phyloP scores from a whole-genome alignment of 2,329 filamentous ascomycete species.

The Rutstroemia sp. region DNA sequence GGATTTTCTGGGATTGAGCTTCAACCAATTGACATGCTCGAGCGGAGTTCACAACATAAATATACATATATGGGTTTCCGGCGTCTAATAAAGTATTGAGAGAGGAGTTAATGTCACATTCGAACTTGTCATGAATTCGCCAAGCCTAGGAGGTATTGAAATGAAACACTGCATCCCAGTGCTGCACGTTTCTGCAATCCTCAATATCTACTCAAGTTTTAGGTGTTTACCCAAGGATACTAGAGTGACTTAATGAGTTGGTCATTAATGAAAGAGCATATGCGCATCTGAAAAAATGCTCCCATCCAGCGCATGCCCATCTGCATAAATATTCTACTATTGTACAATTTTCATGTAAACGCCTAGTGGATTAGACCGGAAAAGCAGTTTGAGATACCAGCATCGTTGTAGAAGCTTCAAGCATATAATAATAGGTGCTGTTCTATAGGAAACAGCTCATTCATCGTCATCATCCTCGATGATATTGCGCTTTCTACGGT shows the following conservation, averaged over 20 bases:
- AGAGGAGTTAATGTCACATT: not conserved
- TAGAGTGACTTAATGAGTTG: too few species aligned
- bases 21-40: not conserved
- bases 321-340: not conserved
- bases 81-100: not conserved
- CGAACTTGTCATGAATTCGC: too few species aligned
- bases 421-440: not conserved
- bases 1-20: conserved; percentile 7
- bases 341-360: conserved; percentile 2
- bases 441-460: not conserved
- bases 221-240: too few species aligned
- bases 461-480: conserved; percentile 52
- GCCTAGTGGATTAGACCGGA: not conserved
- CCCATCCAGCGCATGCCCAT: too few species aligned
- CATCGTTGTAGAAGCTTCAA: not conserved
- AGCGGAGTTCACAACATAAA: not conserved
- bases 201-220: too few species aligned
- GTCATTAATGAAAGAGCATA: too few species aligned
- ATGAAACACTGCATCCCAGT: too few species aligned
- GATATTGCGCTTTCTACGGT: conserved; percentile 47
- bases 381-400: not conserved
- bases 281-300: too few species aligned
- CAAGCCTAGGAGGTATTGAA: too few species aligned
- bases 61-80: not conserved
- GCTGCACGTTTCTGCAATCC: too few species aligned